Evolutionary conservation across 495 filamentous ascomycete genomes (phyloP).

Genomic region (Neurospora sp.): DNA sequence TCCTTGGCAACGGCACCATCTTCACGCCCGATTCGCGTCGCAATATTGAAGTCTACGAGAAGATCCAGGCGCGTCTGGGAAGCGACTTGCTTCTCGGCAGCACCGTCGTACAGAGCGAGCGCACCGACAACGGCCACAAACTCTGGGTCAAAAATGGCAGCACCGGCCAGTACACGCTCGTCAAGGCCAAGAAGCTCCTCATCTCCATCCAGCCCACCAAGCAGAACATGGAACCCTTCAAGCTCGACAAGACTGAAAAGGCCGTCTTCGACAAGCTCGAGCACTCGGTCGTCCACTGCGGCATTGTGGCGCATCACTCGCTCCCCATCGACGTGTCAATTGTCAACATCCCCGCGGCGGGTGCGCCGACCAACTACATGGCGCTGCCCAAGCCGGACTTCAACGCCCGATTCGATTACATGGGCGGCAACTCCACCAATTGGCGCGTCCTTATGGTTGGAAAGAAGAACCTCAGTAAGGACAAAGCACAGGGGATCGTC

Average conservation of each 20-base stretch:
- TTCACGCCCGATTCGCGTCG: conserved; percentile 24
- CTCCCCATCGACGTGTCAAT: conserved; percentile 17
- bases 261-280: conserved; percentile 23
- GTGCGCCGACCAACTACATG: conserved; percentile 18
- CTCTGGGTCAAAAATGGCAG: conserved; percentile 19
- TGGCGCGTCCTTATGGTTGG: conserved; percentile 34
- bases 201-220: conserved; percentile 30
- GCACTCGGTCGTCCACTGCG: conserved; percentile 25
- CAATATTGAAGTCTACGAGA: conserved; percentile 35
- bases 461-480: conserved; percentile 15
- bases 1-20: conserved; percentile 18
- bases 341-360: conserved; percentile 13
- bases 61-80: conserved; percentile 22
- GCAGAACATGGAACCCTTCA: conserved; percentile 24
- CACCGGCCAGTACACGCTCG: conserved; percentile 17
- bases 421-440: conserved; percentile 18
- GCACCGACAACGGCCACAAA: conserved; percentile 20
- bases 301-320: conserved; percentile 23
- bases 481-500: conserved; percentile 20
- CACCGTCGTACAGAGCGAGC: conserved; percentile 21
- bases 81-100: conserved; percentile 28
- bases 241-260: conserved; percentile 24
- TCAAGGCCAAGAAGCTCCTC: conserved; percentile 30
- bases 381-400: conserved; percentile 14
- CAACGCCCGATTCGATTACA: conserved; percentile 13